Base-by-base conservation (phyloP, 2,329 filamentous ascomycete species). In the Ceratocystis colombiana region DNA sequence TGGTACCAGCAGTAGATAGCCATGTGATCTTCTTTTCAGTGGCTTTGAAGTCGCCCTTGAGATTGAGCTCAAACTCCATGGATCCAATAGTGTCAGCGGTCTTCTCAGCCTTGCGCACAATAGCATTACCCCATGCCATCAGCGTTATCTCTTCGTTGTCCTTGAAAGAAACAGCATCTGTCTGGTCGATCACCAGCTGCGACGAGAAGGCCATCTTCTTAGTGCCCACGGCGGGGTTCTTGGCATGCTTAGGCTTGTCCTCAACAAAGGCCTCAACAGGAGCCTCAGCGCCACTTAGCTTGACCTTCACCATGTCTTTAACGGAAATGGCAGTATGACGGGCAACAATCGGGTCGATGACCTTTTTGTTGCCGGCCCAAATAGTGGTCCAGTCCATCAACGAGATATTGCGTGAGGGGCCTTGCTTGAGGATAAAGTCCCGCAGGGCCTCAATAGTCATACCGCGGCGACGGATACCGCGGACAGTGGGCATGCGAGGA, bases 21-120 rank as follows among this genome's bases (percentile, higher is more conserved):
- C 93, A 97, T 0, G 92, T 96, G 46, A 97, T 85, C 81, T 97
- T 97, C 84, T 96, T 96, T 73, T 90, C 86, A 0, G 93, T 97
- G 73, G 89, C 88, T 81, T 96, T 96, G 76, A 97, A 89, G 75
- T 97, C 93, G 66, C 93, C 92, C 72, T 88, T 85, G 62, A 96
- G 84, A 76, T 97, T 88, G n/a, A 96, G 84, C 77, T 96, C 90
- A 65, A 94, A 80, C 67, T 88, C 88, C 48, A 96, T 80, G 45
- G 78, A 79, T 12, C 85, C 87, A 71, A 96, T 85, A 61, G 83
- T 79, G 20, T 70, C 79, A 66, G 73, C 71, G 61, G 83, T 79
- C 30, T 74, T 76, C 64, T 75, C 75, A 1, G 78, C 80, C 72
- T 80, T 75, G 46, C 75, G 75, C 22, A 81, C 72, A 41, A 82